Evolutionary conservation across 192 early-diverging fungal genomes (phyloP), one percentile per base, ranked within the genome.

Genomic region (Piromyces finnis): DNA sequence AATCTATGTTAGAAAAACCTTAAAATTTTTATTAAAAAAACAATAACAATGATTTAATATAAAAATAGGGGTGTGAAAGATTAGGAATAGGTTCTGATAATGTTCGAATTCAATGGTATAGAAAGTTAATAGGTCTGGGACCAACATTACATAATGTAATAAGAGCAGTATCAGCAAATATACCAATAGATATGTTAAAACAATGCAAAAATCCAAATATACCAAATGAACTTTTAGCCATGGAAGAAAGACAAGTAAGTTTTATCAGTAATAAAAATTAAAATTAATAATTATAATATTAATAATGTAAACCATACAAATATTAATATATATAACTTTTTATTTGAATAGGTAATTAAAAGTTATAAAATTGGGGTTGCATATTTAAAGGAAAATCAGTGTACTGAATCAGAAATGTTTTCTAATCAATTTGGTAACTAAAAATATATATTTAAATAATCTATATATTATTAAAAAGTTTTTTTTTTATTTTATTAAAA

Each of bases 291-390:
- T 35, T n/a, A n/a, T n/a, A n/a, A n/a, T n/a, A n/a, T n/a, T 35
- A 35, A 35, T 7, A 15, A 30, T 30, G 1, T 29, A 29, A 28
- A 15, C 18, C 68, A 17, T 30, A 13, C 28, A 16, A 17, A 32
- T 28, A 30, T 77, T 14, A 17, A 79, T 28, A 68, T 30, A 29
- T 29, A 29, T 68, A 26, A 27, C 27, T 29, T 32, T 6, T 32
- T 32, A 32, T 32, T 6, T 32, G 26, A 68, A 26, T 28, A 81
- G 28, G 89, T 94, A 79, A 89, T 93, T 81, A 81, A 88, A 30
- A 86, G 87, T 36, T 95, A 94, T 85, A 95, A 95, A 81, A 91
- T 95, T 88, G 94, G 94, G n/a, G 91, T 95, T 7, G 87, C 90
- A 28, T 87, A 91, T 81, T 85, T 93, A 12, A 87, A 81, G 37